phyloP scores from a whole-genome alignment of 352 stramenopile species.

The Pythium pectinolyticum region DNA sequence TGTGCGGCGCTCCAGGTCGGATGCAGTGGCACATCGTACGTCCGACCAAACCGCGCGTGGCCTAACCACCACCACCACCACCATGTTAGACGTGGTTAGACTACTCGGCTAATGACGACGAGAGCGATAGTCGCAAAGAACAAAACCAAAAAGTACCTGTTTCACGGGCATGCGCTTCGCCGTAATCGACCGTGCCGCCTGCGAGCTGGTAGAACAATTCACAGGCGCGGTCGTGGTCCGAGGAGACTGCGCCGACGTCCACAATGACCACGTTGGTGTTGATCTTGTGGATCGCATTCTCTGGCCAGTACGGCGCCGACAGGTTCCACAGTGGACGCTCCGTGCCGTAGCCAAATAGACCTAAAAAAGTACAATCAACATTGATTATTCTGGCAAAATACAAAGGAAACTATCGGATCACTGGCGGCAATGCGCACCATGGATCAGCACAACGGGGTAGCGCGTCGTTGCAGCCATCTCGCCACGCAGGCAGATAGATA shows the following conservation, averaged over 20 bases:
- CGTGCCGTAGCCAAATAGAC: conserved; percentile 35
- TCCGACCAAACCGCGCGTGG: conserved; percentile 51
- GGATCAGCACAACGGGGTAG: conserved; percentile 35
- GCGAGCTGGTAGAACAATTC: conserved; percentile 44
- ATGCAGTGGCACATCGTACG: conserved; percentile 34
- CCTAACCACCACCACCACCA: conserved; percentile 8
- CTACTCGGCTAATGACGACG: too few relatives aligned
- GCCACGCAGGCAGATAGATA: background rate
- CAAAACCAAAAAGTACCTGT: conserved; percentile 16
- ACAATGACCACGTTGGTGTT: conserved; percentile 40
- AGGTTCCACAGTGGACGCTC: conserved; percentile 32
- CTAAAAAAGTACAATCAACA: too few relatives aligned
- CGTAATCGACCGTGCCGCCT: conserved; percentile 62
- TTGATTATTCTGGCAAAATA: too few relatives aligned
- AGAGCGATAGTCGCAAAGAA: background rate
- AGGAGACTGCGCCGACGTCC: conserved; percentile 38
- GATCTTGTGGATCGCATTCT: conserved; percentile 24
- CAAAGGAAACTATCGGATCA: too few relatives aligned
- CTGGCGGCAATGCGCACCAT: conserved; percentile 28
- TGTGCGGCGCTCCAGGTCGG: conserved; percentile 50
- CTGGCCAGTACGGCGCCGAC: conserved; percentile 40
- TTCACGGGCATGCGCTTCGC: conserved; percentile 41
- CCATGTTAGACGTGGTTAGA: conserved; percentile 5
- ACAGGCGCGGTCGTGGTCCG: conserved; percentile 44
- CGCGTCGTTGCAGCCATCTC: conserved; percentile 15